Evolutionary conservation across 129 eudicot species (phyloP).

Genomic region (carrot (Daucus carota)): DH1_v3.0 NC_030389.2:9150501-9151000

Average conservation of each 20-base stretch:
- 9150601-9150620: not conserved
- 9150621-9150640: not conserved
- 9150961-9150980: not conserved
- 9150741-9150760: slow-evolving; percentile 38
- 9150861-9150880: slow-evolving; percentile 75
- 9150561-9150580: slow-evolving; percentile 58
- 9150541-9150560: slow-evolving; percentile 57
- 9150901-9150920: slow-evolving; percentile 73
- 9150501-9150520: slow-evolving; percentile 50
- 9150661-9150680: slow-evolving; percentile 25
- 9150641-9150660: slow-evolving; percentile 4
- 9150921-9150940: slow-evolving; percentile 82
- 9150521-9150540: slow-evolving; percentile 56
- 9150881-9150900: slow-evolving; percentile 71
- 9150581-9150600: slow-evolving; percentile 8
- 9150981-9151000: not conserved
- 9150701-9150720: slow-evolving; percentile 76
- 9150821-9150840: slow-evolving; percentile 52
- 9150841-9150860: slow-evolving; percentile 84
- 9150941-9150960: slow-evolving; percentile 5
- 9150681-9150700: slow-evolving; percentile 84
- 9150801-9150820: not conserved
- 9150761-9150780: slow-evolving; percentile 9
- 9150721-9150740: slow-evolving; percentile 80
- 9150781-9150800: not conserved